Conservation (phyloP, 1,284 basidiomycete genomes). For the Grifola frondosa region DNA sequence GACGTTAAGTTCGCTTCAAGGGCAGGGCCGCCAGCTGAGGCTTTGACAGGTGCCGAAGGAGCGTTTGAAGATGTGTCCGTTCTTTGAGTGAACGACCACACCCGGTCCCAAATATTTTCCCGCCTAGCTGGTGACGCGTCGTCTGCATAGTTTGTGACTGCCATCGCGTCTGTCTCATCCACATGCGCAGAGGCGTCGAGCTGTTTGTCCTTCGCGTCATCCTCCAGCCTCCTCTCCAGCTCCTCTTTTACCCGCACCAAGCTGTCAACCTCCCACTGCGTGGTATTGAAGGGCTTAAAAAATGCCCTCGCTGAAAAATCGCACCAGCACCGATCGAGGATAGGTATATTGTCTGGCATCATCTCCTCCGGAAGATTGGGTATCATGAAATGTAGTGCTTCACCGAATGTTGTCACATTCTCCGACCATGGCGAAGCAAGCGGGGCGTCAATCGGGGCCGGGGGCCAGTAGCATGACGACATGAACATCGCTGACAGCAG, state of each 20-base stretch:
- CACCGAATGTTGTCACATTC: constrained; percentile 67
- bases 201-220: constrained; percentile 27
- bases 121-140: constrained; percentile 1
- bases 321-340: constrained; percentile 80
- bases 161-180: constrained; percentile 12
- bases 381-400: constrained; percentile 50
- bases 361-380: constrained; percentile 25
- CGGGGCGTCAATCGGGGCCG: constrained; percentile 60
- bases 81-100: constrained; percentile 9
- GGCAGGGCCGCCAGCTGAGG: too few relatives aligned
- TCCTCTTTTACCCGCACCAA: constrained; percentile 43
- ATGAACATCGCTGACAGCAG: constrained; percentile 75
- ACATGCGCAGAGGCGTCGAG: constrained; percentile 26
- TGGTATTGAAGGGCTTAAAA: constrained; percentile 73
- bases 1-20: too few relatives aligned
- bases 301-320: constrained; percentile 58
- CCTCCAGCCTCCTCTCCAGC: constrained; percentile 36
- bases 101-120: constrained; percentile 5
- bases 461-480: constrained; percentile 84
- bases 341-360: constrained; percentile 49
- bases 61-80: not conserved
- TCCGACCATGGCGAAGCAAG: constrained; percentile 63
- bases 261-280: constrained; percentile 67
- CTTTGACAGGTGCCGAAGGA: not conserved
- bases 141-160: constrained; percentile 2